These are phyloP conservation scores for Nigrospora osmanthi DNA, from an alignment of 2,329 filamentous ascomycete genomes.

Conservation along the genomic window DNA sequence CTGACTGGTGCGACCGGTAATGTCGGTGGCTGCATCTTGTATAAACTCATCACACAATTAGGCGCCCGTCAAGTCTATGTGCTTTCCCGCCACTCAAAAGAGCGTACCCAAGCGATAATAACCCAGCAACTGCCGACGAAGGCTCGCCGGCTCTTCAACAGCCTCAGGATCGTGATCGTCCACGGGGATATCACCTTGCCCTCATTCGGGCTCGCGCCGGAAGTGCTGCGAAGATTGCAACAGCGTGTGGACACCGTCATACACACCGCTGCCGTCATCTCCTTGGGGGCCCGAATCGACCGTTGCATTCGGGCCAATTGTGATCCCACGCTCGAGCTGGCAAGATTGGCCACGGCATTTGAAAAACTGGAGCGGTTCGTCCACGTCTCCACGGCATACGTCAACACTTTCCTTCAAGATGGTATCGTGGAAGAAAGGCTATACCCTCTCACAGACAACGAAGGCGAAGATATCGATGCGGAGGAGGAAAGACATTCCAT, in stretches of 20 bases:
- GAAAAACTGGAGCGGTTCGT: background rate
- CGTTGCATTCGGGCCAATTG: background rate
- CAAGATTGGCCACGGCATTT: background rate
- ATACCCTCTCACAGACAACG: background rate
- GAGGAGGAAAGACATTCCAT: too few species aligned
- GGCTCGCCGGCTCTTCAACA: background rate
- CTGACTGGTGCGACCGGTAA: background rate
- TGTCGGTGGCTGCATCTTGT: background rate
- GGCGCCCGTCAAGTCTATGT: background rate
- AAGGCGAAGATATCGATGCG: too few species aligned
- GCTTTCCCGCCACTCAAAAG: background rate
- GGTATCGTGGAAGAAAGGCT: background rate
- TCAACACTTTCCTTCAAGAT: background rate
- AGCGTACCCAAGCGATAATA: too few species aligned
- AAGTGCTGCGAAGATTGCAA: background rate
- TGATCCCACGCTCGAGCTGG: background rate
- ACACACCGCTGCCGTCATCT: background rate
- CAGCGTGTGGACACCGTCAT: background rate
- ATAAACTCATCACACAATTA: background rate
- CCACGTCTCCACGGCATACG: background rate
- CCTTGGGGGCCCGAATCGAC: background rate
- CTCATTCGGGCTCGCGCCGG: background rate
- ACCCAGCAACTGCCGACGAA: too few species aligned
- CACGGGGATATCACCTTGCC: background rate
- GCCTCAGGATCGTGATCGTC: background rate